Conservation (phyloP, 2,329 filamentous ascomycete genomes). For the Incumbomyces lentus region DNA sequence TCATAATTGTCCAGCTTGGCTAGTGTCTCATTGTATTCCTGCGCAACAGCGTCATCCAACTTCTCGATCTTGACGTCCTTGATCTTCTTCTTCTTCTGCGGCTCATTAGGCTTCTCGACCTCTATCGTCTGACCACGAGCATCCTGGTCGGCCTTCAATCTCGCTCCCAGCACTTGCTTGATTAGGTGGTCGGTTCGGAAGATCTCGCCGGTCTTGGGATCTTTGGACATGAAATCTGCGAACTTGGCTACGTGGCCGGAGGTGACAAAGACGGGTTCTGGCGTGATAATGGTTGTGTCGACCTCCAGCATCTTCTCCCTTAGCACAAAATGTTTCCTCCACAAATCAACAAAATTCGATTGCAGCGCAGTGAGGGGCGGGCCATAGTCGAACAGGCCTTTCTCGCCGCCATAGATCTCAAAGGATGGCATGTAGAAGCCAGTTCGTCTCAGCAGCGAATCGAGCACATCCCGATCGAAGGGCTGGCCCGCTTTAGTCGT, state of each 20-base stretch:
- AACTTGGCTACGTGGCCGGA: slow-evolving; percentile 97
- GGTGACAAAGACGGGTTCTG: slow-evolving; percentile 87
- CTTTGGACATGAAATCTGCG: slow-evolving; percentile 98
- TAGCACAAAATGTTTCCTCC: slow-evolving; percentile 88
- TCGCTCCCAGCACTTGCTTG: slow-evolving; percentile 79
- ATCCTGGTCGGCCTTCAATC: slow-evolving; percentile 83
- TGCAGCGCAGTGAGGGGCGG: slow-evolving; percentile 79
- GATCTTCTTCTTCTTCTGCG: slow-evolving; percentile 81
- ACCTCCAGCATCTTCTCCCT: slow-evolving; percentile 94
- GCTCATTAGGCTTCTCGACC: slow-evolving; percentile 63
- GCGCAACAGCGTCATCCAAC: slow-evolving; percentile 72
- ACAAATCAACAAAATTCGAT: slow-evolving; percentile 76
- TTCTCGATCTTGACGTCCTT: slow-evolving; percentile 69
- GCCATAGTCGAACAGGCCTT: slow-evolving; percentile 86
- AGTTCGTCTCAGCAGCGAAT: slow-evolving; percentile 75
- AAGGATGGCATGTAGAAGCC: slow-evolving; percentile 93
- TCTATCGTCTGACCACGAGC: slow-evolving; percentile 67
- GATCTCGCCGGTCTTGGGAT: slow-evolving; percentile 94
- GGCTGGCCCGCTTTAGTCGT: slow-evolving; percentile 83
- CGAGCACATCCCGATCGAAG: slow-evolving; percentile 71
- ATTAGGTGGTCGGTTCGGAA: slow-evolving; percentile 93
- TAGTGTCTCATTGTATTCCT: slow-evolving; percentile 84
- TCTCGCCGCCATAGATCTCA: slow-evolving; percentile 86
- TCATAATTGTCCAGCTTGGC: slow-evolving; percentile 95
- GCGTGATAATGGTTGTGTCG: slow-evolving; percentile 88